Conservation (phyloP, 495 filamentous ascomycete genomes). For the Bacidia gigantensis region DNA sequence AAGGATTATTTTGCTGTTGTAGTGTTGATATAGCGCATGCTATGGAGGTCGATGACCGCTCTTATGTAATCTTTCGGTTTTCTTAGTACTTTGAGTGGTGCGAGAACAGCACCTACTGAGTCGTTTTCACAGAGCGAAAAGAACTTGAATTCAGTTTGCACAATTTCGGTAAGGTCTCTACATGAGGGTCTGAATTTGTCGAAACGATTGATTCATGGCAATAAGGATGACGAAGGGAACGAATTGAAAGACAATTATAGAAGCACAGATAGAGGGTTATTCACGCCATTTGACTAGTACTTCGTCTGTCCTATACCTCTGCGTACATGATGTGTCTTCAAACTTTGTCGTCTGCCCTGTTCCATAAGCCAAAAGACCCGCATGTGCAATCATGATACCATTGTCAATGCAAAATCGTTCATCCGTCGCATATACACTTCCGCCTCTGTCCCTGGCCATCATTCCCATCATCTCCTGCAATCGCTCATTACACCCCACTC, state of each 20-base stretch:
- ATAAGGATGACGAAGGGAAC: not conserved
- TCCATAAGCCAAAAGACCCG: slow-evolving; percentile 70
- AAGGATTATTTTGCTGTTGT: too few species aligned
- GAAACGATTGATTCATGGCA: not conserved
- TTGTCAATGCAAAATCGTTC: slow-evolving; percentile 98
- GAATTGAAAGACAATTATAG: not conserved
- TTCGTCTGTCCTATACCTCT: slow-evolving; percentile 90
- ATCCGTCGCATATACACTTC: slow-evolving; percentile 86
- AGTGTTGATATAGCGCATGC: too few species aligned
- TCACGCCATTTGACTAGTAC: slow-evolving; percentile 86
- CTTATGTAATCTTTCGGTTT: too few species aligned
- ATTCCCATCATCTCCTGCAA: slow-evolving; percentile 96
- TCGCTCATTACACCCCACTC: slow-evolving; percentile 95
- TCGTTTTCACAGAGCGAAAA: too few species aligned
- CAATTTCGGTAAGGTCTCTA: too few species aligned
- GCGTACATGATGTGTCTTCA: slow-evolving; percentile 78
- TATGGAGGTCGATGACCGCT: too few species aligned
- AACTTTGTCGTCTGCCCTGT: slow-evolving; percentile 64
- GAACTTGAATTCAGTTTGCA: too few species aligned
- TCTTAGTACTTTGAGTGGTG: too few species aligned
- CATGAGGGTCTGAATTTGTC: not conserved
- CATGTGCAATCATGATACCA: slow-evolving; percentile 99
- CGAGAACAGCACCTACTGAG: too few species aligned
- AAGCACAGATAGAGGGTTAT: slow-evolving; percentile 23
- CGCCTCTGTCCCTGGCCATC: slow-evolving; percentile 85